Evolutionary conservation across 2,329 filamentous ascomycete genomes (phyloP), one percentile per base, ranked within the genome.

Genomic region (Pseudogymnoascus sp.): DNA sequence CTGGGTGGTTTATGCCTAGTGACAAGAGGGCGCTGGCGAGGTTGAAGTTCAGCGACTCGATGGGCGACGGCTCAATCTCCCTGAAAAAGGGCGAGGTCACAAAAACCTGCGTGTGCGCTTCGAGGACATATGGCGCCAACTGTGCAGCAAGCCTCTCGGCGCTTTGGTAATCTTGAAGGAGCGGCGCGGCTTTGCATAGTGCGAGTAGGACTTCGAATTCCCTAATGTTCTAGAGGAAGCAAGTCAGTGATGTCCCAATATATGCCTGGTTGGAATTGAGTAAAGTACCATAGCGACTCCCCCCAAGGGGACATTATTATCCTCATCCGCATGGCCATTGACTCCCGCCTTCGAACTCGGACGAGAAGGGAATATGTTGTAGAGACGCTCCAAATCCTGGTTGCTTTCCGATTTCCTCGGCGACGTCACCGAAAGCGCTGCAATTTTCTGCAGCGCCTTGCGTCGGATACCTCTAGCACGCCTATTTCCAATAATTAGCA

Each of bases 131-230:
- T 4, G 88, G 88, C 6, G 86, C 83, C 40, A 99, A 78, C 67
- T 96, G 92, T 35, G 81, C 79, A n/a, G 87, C 83, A 39, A 99
- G 83, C 68, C 85, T 88, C 69, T 89, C 84, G 29, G 92, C 92
- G 70, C 89, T 88, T 64, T 90, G 84, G 41, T 78, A 74, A 50
- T 84, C 86, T 60, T 86, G 81, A 26, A 97, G 81, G 24, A 85
- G 82, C 3, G 91, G 88, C 3, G 92, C 90, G 60, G 93, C 90
- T 76, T 92, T 93, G 79, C 93, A 97, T 26, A 99, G 81, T 44
- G 94, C 91, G 26, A 97, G 77, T 26, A 99, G 81, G 60, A 96
- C 89, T 74, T 99, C 93, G 67, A 96, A 87, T 78, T 99, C 95
- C 69, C 90, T 87, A 60, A 92, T 85, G 60, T 87, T 90, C 91